These are phyloP conservation scores for Didymella exigua DNA, from an alignment of 2,329 filamentous ascomycete species.

Conservation along the genomic window DNA sequence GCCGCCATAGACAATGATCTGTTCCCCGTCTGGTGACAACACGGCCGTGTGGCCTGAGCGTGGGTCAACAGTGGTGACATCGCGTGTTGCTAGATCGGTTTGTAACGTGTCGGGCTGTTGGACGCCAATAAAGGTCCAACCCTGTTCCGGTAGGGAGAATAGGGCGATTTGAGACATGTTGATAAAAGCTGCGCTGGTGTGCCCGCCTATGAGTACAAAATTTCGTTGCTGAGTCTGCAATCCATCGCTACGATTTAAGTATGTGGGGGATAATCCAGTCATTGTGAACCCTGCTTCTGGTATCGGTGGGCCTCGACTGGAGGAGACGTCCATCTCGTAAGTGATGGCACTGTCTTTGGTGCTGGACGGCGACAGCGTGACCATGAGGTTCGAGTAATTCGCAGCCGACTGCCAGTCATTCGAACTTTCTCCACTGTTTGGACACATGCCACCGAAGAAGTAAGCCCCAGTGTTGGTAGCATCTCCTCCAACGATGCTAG, in stretches of 20 bases:
- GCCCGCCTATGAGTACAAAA: slow-evolving; percentile 83
- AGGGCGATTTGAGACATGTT: slow-evolving; percentile 92
- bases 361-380: slow-evolving; percentile 62
- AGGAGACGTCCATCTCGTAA: slow-evolving; percentile 56
- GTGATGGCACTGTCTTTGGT: slow-evolving; percentile 46
- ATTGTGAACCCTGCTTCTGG: slow-evolving; percentile 87
- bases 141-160: slow-evolving; percentile 83
- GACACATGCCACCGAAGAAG: slow-evolving; percentile 91
- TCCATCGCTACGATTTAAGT: slow-evolving; percentile 67
- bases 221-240: slow-evolving; percentile 73
- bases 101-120: slow-evolving; percentile 53
- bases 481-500: slow-evolving; percentile 61
- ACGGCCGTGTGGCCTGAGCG: slow-evolving; percentile 89
- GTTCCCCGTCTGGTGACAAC: slow-evolving; percentile 75
- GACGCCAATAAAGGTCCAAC: slow-evolving; percentile 82
- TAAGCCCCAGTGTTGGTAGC: slow-evolving; percentile 66
- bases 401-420: slow-evolving; percentile 68
- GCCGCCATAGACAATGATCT: slow-evolving; percentile 81
- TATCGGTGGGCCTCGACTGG: slow-evolving; percentile 68
- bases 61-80: slow-evolving; percentile 67
- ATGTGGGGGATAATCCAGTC: slow-evolving; percentile 73
- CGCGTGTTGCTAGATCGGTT: slow-evolving; percentile 62
- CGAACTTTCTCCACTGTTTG: slow-evolving; percentile 37
- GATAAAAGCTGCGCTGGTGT: slow-evolving; percentile 82
- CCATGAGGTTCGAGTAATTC: slow-evolving; percentile 81